These are phyloP conservation scores for Solanum rostratum DNA, from an alignment of 257 asterid genomes.

Conservation along the genomic window DNA sequence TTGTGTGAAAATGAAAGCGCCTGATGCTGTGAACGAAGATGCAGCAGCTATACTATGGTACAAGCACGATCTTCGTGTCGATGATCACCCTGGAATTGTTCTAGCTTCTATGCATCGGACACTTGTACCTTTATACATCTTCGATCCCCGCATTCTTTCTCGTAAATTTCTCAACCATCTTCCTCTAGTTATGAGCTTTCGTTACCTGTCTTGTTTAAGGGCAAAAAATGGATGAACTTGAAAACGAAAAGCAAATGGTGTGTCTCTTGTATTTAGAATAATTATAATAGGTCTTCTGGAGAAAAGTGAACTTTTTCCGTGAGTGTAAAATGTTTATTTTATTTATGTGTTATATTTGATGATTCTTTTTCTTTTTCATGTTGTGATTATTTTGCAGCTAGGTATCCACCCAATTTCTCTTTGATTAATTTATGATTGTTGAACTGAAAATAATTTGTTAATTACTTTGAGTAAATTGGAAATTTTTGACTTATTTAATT, in stretches of 20 bases:
- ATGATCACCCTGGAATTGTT: conserved; percentile 70
- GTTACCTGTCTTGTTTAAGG: too few relatives aligned
- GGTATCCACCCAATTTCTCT: neutral
- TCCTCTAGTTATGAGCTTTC: neutral
- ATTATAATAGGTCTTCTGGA: neutral
- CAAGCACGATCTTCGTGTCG: conserved; percentile 88
- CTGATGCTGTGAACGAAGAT: conserved; percentile 9
- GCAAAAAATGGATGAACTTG: too few relatives aligned
- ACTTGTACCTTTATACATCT: conserved; percentile 68
- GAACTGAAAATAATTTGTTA: neutral
- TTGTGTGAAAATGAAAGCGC: neutral
- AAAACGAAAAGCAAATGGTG: too few relatives aligned
- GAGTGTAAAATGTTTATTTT: neutral
- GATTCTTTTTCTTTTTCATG: neutral
- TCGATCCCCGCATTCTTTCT: conserved; percentile 77
- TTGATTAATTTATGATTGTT: neutral
- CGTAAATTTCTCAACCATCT: conserved; percentile 18
- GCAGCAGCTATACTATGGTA: conserved; percentile 69
- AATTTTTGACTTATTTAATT: neutral
- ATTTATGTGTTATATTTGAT: neutral
- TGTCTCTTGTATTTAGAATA: neutral
- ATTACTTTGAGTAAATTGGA: neutral
- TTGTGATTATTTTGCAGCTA: neutral
- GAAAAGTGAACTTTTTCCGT: neutral
- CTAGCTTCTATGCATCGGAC: conserved; percentile 50